phyloP scores from a whole-genome alignment of 148 eudicot species.

The Rhododendron simsii region DNA sequence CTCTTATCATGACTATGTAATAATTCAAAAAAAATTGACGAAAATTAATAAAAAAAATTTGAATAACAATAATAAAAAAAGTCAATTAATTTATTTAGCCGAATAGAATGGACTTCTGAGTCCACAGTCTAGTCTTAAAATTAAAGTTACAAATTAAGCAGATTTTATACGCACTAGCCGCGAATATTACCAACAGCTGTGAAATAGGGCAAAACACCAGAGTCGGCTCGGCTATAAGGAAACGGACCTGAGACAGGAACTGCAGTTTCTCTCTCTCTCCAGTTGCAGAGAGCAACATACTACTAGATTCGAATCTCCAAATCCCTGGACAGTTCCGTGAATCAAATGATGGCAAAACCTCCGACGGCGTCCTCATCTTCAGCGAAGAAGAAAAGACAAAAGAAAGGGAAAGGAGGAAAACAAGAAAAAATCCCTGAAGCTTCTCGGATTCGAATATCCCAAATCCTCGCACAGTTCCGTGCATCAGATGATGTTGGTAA shows the following conservation, averaged over 20 bases:
- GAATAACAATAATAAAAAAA: no score
- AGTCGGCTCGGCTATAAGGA: background rate
- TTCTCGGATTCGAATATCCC: constrained; percentile 7
- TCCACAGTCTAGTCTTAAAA: no score
- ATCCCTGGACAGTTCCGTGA: background rate
- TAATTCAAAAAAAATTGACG: no score
- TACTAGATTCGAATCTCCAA: no score
- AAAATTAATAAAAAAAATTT: no score
- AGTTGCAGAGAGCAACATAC: background rate
- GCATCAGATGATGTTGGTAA: background rate
- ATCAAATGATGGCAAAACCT: background rate
- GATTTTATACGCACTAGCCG: background rate
- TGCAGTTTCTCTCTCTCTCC: background rate
- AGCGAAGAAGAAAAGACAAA: background rate
- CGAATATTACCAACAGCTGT: background rate
- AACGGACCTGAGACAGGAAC: background rate
- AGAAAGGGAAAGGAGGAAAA: background rate
- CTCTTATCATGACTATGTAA: no score
- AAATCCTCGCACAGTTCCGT: background rate
- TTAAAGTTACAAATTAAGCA: background rate
- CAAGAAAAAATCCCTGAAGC: constrained; percentile 5
- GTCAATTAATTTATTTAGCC: no score
- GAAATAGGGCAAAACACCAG: background rate
- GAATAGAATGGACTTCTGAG: no score
- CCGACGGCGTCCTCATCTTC: background rate